These are phyloP conservation scores for Paramecium pentaurelia DNA, from an alignment of 73 alveolate genomes.

Conservation along the genomic window DNA sequence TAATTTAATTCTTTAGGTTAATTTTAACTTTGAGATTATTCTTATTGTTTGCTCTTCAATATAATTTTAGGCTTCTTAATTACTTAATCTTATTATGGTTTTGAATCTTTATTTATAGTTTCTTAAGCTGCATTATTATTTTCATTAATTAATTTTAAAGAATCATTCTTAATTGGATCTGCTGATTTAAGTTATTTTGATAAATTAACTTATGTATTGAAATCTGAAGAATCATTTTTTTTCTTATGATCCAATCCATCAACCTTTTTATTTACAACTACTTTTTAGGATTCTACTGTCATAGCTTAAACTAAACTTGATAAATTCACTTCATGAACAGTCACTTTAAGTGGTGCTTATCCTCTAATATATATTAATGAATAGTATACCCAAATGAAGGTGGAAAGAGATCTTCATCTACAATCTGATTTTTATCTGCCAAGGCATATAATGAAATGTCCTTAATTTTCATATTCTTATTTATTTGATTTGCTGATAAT, in stretches of 20 bases:
- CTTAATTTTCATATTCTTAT: neutral
- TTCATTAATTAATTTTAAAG: neutral
- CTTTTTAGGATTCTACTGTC: slow-evolving; percentile 1
- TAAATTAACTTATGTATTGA: neutral
- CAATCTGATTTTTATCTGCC: neutral
- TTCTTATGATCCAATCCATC: neutral
- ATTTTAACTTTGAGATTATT: neutral
- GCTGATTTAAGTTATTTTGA: neutral
- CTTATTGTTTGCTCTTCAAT: neutral
- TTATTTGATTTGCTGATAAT: neutral
- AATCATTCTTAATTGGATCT: neutral
- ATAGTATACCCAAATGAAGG: neutral
- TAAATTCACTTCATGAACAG: neutral
- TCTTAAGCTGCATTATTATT: neutral
- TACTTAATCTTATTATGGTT: neutral
- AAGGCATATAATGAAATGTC: neutral
- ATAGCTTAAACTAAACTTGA: neutral
- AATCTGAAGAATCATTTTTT: neutral
- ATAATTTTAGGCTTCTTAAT: neutral
- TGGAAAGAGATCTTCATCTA: neutral
- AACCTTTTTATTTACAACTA: neutral
- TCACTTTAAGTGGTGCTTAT: neutral
- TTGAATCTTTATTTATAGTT: neutral
- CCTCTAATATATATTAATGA: neutral
- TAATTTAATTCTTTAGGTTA: neutral